These are phyloP conservation scores for Spinellus fusiger DNA, from an alignment of 192 early-diverging fungal genomes.

Conservation along the genomic window DNA sequence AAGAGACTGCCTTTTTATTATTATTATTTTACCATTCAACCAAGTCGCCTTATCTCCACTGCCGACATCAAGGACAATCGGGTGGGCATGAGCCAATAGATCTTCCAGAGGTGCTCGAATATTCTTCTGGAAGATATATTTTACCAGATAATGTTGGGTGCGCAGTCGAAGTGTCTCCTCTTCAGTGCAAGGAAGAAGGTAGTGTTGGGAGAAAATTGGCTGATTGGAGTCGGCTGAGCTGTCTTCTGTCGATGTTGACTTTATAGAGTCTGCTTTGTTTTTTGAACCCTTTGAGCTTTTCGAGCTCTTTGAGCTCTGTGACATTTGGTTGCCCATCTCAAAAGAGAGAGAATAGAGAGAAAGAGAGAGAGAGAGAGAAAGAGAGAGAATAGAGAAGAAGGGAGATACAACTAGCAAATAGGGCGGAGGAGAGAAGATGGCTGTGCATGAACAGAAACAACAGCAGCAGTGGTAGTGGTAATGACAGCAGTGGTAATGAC, in stretches of 20 bases:
- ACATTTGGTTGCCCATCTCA: too few relatives aligned
- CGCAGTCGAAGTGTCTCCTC: conserved; percentile 5
- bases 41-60: conserved; percentile 14
- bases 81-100: not conserved
- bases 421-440: too few relatives aligned
- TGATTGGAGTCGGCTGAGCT: not conserved
- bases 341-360: too few relatives aligned
- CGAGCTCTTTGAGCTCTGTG: too few relatives aligned
- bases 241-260: not conserved
- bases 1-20: not conserved
- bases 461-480: too few relatives aligned
- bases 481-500: too few relatives aligned
- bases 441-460: too few relatives aligned
- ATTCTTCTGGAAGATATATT: conserved; percentile 18
- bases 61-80: conserved; percentile 13
- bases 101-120: conserved; percentile 12
- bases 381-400: too few relatives aligned
- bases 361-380: too few relatives aligned
- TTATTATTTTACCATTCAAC: conserved; percentile 12
- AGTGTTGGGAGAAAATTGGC: not conserved
- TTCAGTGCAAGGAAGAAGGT: not conserved
- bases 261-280: not conserved
- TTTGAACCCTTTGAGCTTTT: not conserved
- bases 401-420: too few relatives aligned
- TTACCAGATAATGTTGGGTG: conserved; percentile 21